Percentiles rank a stretch among this genome's conserved stretches.
phyloP scores from a whole-genome alignment of 176 grass and related monocot species.

The Triticum aestivum region DNA sequence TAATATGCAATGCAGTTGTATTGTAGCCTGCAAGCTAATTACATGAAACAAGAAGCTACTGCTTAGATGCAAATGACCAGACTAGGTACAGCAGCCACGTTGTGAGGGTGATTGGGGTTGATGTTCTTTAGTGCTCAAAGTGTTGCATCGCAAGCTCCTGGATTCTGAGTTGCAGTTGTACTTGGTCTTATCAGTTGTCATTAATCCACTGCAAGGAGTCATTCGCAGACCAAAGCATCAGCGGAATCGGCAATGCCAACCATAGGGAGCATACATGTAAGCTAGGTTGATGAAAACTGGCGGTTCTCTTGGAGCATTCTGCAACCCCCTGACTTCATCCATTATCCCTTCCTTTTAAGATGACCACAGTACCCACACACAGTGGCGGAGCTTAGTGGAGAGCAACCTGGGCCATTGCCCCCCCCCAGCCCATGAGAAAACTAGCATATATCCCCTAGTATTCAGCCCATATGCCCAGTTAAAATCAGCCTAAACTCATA shows the following conservation, averaged over 20 bases:
- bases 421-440: too few species aligned
- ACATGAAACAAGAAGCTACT: not conserved
- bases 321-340: not conserved
- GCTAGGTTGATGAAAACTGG: not conserved
- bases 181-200: not conserved
- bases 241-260: not conserved
- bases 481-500: too few species aligned
- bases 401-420: too few species aligned
- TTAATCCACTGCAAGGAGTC: not conserved
- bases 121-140: not conserved
- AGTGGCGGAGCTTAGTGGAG: too few species aligned
- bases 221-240: not conserved
- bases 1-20: not conserved
- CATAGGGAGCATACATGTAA: not conserved
- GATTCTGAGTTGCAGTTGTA: not conserved
- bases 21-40: not conserved
- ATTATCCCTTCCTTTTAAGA: constrained; percentile 2
- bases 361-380: not conserved
- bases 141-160: not conserved
- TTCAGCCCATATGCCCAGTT: too few species aligned
- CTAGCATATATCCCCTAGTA: too few species aligned
- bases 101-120: not conserved
- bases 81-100: not conserved
- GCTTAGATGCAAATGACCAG: not conserved
- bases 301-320: not conserved